Conservation (phyloP, 2,329 filamentous ascomycete species). For the Malbranchea cinnamomea region DNA sequence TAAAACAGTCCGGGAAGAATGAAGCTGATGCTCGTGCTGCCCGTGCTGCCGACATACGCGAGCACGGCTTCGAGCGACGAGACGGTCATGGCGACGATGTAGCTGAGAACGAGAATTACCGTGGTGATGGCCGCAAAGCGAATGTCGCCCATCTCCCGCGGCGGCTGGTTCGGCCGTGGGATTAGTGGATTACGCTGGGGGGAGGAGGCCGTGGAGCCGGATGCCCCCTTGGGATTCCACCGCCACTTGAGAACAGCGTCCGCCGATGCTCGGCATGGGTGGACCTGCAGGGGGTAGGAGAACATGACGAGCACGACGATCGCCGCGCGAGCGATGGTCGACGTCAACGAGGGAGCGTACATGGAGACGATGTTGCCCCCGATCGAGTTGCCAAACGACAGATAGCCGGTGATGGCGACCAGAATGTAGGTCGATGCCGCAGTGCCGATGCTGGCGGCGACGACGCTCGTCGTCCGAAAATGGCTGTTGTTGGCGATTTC, state of each 20-base stretch:
- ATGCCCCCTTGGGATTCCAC: slow-evolving; percentile 31
- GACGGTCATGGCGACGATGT: slow-evolving; percentile 80
- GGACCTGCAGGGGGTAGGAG: slow-evolving; percentile 86
- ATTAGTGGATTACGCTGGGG: slow-evolving; percentile 31
- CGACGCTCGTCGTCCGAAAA: slow-evolving; percentile 60
- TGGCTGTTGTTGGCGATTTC: slow-evolving; percentile 80
- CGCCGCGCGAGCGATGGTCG: slow-evolving; percentile 84
- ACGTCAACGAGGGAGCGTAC: slow-evolving; percentile 65
- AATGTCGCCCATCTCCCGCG: slow-evolving; percentile 55
- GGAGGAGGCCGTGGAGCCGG: slow-evolving; percentile 25
- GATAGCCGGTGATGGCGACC: slow-evolving; percentile 86
- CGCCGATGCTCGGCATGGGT: slow-evolving; percentile 87
- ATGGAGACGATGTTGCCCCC: slow-evolving; percentile 87
- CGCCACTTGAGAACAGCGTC: slow-evolving; percentile 93
- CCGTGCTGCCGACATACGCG: slow-evolving; percentile 88
- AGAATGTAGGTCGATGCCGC: slow-evolving; percentile 79
- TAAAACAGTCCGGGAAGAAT: slow-evolving; percentile 94
- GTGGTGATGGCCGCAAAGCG: slow-evolving; percentile 86
- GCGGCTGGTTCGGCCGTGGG: slow-evolving; percentile 13
- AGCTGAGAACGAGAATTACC: slow-evolving; percentile 66
- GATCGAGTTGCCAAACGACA: slow-evolving; percentile 85
- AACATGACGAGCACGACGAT: slow-evolving; percentile 96
- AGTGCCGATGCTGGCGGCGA: slow-evolving; percentile 70
- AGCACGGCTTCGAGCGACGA: slow-evolving; percentile 79
- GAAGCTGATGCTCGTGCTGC: slow-evolving; percentile 90